phyloP scores from a whole-genome alignment of 331 rosid species.

The Telfairia occidentalis region DNA sequence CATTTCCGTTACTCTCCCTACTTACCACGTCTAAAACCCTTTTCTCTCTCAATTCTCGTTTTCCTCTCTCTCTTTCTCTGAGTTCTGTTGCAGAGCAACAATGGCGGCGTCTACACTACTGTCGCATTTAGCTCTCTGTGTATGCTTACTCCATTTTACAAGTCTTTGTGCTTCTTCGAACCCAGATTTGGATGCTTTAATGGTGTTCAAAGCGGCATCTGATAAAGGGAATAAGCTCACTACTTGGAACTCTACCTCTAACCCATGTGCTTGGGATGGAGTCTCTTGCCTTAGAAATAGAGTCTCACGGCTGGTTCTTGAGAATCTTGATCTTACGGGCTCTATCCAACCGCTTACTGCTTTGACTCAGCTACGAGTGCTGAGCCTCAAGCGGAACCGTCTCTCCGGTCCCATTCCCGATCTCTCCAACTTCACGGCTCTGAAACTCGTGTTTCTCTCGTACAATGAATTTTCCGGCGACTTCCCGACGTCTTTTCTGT shows the following conservation, averaged over 20 bases:
- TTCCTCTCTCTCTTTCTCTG: conserved; percentile 1
- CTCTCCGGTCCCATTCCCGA: conserved; percentile 49
- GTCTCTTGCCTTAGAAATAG: conserved; percentile 46
- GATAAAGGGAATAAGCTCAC: conserved; percentile 41
- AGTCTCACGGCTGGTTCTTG: conserved; percentile 63
- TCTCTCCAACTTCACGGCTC: conserved; percentile 46
- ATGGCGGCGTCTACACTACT: conserved; percentile 27
- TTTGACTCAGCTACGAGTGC: conserved; percentile 53
- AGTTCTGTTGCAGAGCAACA: conserved; percentile 20
- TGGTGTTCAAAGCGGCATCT: conserved; percentile 45
- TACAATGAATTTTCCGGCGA: conserved; percentile 51
- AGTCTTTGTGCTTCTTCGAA: conserved; percentile 14
- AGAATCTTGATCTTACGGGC: conserved; percentile 44
- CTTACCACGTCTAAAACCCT: not conserved
- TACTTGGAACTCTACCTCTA: conserved; percentile 54
- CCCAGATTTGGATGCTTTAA: conserved; percentile 37
- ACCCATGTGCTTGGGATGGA: conserved; percentile 52
- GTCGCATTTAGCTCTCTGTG: not conserved
- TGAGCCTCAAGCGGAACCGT: conserved; percentile 65
- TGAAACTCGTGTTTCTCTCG: conserved; percentile 63
- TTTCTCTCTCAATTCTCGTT: not conserved
- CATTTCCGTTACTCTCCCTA: conserved; percentile 1
- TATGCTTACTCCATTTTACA: conserved; percentile 14
- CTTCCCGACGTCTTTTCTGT: conserved; percentile 28
- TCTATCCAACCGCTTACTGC: conserved; percentile 35